A percentile compares a stretch with the other conserved stretches of the same genome.
These are phyloP conservation scores for Albatrellus sp. DNA, from an alignment of 1,284 basidiomycete genomes.

Conservation along the genomic window DNA sequence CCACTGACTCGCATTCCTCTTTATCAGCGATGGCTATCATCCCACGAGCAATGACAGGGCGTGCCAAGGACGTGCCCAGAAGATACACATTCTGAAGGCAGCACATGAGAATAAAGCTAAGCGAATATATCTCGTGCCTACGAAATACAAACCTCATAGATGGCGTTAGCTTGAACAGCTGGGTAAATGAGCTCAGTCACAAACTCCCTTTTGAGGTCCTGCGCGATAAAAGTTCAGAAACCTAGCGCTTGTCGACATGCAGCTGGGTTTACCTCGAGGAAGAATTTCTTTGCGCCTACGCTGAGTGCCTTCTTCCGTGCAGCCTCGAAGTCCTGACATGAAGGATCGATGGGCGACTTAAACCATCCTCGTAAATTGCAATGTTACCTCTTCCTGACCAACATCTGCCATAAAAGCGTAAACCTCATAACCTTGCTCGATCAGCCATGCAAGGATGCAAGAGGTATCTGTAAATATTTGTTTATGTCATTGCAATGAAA, in stretches of 20 bases:
- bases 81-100: constrained; percentile 80
- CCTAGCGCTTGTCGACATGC: neutral
- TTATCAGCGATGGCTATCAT: constrained; percentile 92
- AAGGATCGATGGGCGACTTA: constrained; percentile 3
- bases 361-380: neutral
- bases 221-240: neutral
- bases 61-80: constrained; percentile 93
- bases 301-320: constrained; percentile 85
- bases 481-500: too few species aligned
- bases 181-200: constrained; percentile 96
- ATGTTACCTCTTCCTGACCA: constrained; percentile 84
- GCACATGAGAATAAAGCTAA: neutral
- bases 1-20: constrained; percentile 83
- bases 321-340: constrained; percentile 79
- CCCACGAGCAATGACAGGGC: constrained; percentile 96
- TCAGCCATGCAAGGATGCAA: constrained; percentile 94
- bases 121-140: neutral
- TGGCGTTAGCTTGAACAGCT: constrained; percentile 96
- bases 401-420: constrained; percentile 99
- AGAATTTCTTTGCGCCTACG: constrained; percentile 93
- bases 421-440: constrained; percentile 96
- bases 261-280: constrained; percentile 53
- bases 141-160: constrained; percentile 73
- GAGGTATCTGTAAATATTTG: constrained; percentile 62
- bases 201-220: constrained; percentile 95